These are phyloP conservation scores for Phanerochaete carnosa DNA, from an alignment of 768 basidiomycete species.

Conservation along the genomic window DNA sequence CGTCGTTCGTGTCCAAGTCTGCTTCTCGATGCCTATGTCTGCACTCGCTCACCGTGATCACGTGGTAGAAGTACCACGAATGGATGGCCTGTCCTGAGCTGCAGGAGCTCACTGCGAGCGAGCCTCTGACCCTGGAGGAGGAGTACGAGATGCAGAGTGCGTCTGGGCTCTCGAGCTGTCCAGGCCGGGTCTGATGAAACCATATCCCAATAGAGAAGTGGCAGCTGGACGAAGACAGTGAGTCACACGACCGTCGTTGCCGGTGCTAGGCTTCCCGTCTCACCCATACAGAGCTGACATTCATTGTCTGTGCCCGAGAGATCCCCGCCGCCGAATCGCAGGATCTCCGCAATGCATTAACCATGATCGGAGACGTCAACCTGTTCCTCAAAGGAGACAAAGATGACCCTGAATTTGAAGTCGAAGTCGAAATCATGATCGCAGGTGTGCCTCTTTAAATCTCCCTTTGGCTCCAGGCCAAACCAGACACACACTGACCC, in stretches of 20 bases:
- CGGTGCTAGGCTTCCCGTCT: background rate
- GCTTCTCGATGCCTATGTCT: background rate
- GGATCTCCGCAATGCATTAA: background rate
- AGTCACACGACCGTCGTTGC: constrained; percentile 18
- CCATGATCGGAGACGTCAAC: constrained; percentile 93
- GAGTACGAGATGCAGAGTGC: constrained; percentile 89
- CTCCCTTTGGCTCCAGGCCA: background rate
- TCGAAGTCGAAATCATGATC: constrained; percentile 91
- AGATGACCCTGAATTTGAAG: constrained; percentile 64
- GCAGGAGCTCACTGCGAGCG: constrained; percentile 77
- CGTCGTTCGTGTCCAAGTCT: constrained; percentile 17
- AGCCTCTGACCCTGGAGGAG: constrained; percentile 74
- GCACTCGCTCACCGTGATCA: background rate
- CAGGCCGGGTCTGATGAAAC: background rate
- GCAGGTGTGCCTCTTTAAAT: constrained; percentile 49
- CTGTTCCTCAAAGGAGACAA: constrained; percentile 68
- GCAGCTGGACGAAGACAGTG: constrained; percentile 83
- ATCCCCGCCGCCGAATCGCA: constrained; percentile 11
- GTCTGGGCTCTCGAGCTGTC: constrained; percentile 14
- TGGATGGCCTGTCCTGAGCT: constrained; percentile 86
- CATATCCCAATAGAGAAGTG: constrained; percentile 59
- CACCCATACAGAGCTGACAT: constrained; percentile 64
- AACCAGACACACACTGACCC: background rate
- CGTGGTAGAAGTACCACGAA: constrained; percentile 67
- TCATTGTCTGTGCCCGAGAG: constrained; percentile 71